A percentile compares a stretch with the other conserved stretches of the same genome.
Evolutionary conservation across 2,329 filamentous ascomycete species (phyloP).

Genomic region (Fusarium haematococcum): DNA sequence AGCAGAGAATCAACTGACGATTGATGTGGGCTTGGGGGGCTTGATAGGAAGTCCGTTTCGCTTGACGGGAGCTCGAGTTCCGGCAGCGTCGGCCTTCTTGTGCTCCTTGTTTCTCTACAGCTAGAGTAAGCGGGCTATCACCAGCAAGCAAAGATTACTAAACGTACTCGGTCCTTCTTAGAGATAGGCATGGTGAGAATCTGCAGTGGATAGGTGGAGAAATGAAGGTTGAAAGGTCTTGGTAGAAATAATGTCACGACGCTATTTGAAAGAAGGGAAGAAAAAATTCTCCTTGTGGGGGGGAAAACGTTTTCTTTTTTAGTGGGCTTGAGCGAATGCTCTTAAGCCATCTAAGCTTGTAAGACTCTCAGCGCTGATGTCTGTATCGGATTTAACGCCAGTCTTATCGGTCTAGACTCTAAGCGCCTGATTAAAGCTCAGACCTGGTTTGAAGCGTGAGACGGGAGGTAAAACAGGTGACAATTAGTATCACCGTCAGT

Average conservation of each 20-base stretch:
- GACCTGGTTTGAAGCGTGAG: background rate
- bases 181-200: constrained; percentile 43
- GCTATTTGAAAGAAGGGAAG: constrained; percentile 13
- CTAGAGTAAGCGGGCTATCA: background rate
- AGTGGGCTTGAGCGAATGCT: background rate
- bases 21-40: constrained; percentile 57
- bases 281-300: constrained; percentile 10
- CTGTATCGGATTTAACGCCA: background rate
- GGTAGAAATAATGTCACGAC: constrained; percentile 7
- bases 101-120: constrained; percentile 64
- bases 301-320: background rate
- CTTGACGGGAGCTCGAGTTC: constrained; percentile 65
- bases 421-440: background rate
- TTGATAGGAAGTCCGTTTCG: constrained; percentile 67
- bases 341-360: constrained; percentile 1
- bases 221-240: constrained; percentile 14
- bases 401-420: background rate
- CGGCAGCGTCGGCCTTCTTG: constrained; percentile 65
- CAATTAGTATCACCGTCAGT: background rate
- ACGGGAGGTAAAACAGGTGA: background rate
- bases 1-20: constrained; percentile 19
- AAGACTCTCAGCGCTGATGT: background rate
- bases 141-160: accelerated
- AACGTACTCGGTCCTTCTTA: constrained; percentile 44
- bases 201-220: background rate